Evolutionary conservation across 1,284 basidiomycete genomes (phyloP), one percentile per base, ranked within the genome.

Genomic region (Meira miltonrushii): DNA sequence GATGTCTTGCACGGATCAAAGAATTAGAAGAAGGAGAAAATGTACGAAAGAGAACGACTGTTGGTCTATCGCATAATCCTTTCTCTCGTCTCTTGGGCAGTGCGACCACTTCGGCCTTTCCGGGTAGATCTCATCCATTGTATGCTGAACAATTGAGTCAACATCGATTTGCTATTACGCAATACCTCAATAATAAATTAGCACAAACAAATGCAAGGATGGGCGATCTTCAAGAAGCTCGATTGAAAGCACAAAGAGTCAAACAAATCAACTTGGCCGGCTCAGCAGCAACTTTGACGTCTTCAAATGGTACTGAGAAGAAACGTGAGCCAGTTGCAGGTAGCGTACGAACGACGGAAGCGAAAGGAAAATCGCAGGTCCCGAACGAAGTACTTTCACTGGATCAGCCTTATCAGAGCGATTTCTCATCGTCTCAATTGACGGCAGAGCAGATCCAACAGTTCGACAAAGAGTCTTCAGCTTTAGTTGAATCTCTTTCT

Each of bases 401-500:
- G 12, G 50, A 52, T 15, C 21, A 53, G 23, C 12, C 46, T 3
- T 48, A 21, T n/a, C 46, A 48, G 23, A 21, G 12, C 9, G 17
- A 41, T 25, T 47, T 55, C 19, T 21, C 40, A 15, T 25, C 64
- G 11, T 53, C 60, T 1, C 58, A 70, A 47, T 62, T 75, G n/a
- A 62, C 66, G 3, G 57, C 85, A 47, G 89, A 88, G 11, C 91
- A 94, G 77, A 90, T 93, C 56, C 85, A 89, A 69, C 88, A 90
- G 78, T 94, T 94, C 70, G 92, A 94, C 79, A 82, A 84, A 19
- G 91, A 94, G 78, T 92, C 93, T 67, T 88, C 89, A 37, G 85
- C 85, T 63, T 87, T 94, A 57, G 80, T 94, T 57, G 86, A 86
- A 66, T 84, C 84, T 47, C 87, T 90, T 28, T 88, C 92, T 75